These are phyloP conservation scores for Sphaceloma murrayae DNA, from an alignment of 2,329 filamentous ascomycete species.

Conservation along the genomic window DNA sequence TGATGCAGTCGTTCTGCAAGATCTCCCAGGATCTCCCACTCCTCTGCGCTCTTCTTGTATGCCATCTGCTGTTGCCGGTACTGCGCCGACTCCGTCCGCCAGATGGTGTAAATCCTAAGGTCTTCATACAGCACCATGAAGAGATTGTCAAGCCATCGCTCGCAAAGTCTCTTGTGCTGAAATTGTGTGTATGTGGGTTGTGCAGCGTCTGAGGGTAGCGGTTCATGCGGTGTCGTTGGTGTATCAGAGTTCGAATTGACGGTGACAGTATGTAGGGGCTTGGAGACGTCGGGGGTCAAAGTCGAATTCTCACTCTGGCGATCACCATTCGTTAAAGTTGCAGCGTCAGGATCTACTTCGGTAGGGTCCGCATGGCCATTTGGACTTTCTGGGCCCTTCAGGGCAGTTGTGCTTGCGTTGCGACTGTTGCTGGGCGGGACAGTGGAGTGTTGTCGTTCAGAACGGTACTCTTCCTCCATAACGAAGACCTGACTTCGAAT, in stretches of 20 bases:
- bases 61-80: slow-evolving; percentile 87
- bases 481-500: slow-evolving; percentile 96
- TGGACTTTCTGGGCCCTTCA: slow-evolving; percentile 57
- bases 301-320: slow-evolving; percentile 25
- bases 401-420: slow-evolving; percentile 68
- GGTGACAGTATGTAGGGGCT: slow-evolving; percentile 28
- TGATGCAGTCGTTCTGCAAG: slow-evolving; percentile 90
- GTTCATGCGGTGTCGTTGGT: slow-evolving; percentile 23
- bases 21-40: slow-evolving; percentile 95
- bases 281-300: slow-evolving; percentile 29
- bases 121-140: slow-evolving; percentile 99
- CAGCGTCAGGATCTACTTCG: slow-evolving; percentile 27
- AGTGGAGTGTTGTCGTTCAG: slow-evolving; percentile 62
- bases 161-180: slow-evolving; percentile 93
- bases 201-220: slow-evolving; percentile 41
- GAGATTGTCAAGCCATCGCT: slow-evolving; percentile 94
- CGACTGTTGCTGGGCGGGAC: slow-evolving; percentile 45
- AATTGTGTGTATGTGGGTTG: slow-evolving; percentile 77
- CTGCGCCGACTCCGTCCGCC: slow-evolving; percentile 95
- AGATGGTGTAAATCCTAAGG: slow-evolving; percentile 95
- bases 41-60: slow-evolving; percentile 92
- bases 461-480: slow-evolving; percentile 97
- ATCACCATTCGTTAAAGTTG: slow-evolving; percentile 26
- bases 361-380: slow-evolving; percentile 26
- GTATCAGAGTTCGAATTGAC: slow-evolving; percentile 27